Conservation (phyloP, 495 filamentous ascomycete species). For the Lophiostoma macrostomum region DNA sequence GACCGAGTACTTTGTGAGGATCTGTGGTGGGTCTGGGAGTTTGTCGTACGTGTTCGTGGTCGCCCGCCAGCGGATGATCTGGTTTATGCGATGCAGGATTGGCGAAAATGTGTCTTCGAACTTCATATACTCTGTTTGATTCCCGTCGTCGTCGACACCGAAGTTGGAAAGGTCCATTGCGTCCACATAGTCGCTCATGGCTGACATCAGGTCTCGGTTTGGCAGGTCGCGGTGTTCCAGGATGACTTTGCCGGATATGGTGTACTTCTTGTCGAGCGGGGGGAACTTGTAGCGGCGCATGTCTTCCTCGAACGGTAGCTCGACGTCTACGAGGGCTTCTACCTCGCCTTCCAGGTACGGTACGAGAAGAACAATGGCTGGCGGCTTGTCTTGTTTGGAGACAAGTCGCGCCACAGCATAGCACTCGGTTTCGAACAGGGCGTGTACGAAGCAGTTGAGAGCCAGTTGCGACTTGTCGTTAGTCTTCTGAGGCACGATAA, state of each 20-base stretch:
- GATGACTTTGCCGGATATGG: constrained; percentile 79
- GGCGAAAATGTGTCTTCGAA: constrained; percentile 89
- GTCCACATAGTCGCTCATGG: constrained; percentile 90
- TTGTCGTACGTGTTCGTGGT: constrained; percentile 60
- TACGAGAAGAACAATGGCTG: constrained; percentile 75
- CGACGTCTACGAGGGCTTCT: constrained; percentile 86
- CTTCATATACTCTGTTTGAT: constrained; percentile 66
- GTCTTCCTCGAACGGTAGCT: constrained; percentile 94
- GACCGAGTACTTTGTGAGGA: constrained; percentile 69
- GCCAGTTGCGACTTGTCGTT: constrained; percentile 77
- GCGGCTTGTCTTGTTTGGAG: constrained; percentile 71
- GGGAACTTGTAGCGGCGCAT: constrained; percentile 85
- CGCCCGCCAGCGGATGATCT: constrained; percentile 79
- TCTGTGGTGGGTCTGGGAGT: constrained; percentile 62
- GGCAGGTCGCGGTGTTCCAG: constrained; percentile 87
- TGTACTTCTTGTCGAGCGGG: constrained; percentile 82
- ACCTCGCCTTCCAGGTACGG: constrained; percentile 76
- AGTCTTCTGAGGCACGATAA: constrained; percentile 68
- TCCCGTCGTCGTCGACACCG: constrained; percentile 67
- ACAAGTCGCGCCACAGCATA: constrained; percentile 89
- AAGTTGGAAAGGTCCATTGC: constrained; percentile 80
- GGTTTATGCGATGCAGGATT: constrained; percentile 82
- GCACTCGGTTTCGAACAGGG: constrained; percentile 77
- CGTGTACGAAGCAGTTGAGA: constrained; percentile 84
- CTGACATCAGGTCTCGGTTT: constrained; percentile 62